Conservation (phyloP, 495 filamentous ascomycete species). For the Alectoria sarmentosa region DNA sequence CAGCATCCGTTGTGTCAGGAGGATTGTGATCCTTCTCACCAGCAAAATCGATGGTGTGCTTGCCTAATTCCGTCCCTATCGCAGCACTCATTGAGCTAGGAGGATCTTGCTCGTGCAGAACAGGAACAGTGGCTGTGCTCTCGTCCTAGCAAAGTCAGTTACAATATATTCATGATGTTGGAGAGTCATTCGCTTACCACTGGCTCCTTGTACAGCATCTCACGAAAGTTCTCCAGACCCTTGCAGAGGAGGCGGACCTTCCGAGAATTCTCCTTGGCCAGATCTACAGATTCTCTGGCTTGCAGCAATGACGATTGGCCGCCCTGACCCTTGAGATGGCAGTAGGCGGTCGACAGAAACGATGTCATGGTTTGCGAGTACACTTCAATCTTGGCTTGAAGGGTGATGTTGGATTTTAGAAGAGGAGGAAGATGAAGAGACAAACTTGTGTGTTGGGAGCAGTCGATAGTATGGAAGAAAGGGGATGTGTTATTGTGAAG, state of each 20-base stretch:
- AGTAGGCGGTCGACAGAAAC: not conserved
- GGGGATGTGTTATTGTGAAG: too few relatives aligned
- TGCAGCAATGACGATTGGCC: not conserved
- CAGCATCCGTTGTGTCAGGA: not conserved
- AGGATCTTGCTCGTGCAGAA: not conserved
- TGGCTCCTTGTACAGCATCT: not conserved
- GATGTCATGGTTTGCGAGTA: not conserved
- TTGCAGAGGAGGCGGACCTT: not conserved
- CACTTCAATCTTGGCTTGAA: not conserved
- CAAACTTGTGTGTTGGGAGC: too few relatives aligned
- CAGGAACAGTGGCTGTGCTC: not conserved
- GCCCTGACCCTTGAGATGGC: not conserved
- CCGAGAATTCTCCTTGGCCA: not conserved
- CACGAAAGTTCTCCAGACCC: not conserved
- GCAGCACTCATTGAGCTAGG: not conserved
- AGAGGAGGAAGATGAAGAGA: too few relatives aligned
- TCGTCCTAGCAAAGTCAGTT: not conserved
- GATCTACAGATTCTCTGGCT: not conserved
- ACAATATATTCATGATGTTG: not conserved
- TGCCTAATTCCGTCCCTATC: not conserved
- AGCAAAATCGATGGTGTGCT: not conserved
- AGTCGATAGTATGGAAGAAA: too few relatives aligned
- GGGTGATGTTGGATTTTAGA: not conserved
- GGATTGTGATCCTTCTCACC: not conserved
- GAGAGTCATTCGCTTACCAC: not conserved